A percentile compares a stretch with the other conserved stretches of the same genome.
Evolutionary conservation across 371 early-diverging fungal genomes (phyloP).

Genomic region (Mucor racemosus): DNA sequence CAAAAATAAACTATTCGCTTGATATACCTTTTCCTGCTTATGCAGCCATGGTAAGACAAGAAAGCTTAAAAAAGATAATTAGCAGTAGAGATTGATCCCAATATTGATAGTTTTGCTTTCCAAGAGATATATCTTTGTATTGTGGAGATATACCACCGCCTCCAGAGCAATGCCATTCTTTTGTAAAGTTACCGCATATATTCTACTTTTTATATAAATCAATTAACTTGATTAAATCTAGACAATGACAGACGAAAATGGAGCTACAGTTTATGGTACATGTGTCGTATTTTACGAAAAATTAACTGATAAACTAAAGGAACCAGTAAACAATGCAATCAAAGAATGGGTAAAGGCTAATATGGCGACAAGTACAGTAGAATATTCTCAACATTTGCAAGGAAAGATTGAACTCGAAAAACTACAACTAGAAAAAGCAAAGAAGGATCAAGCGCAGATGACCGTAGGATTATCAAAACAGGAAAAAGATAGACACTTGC

Average conservation of each 20-base stretch:
- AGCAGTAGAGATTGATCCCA: slow-evolving; percentile 8
- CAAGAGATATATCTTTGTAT: slow-evolving; percentile 65
- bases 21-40: slow-evolving; percentile 62
- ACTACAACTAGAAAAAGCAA: slow-evolving; percentile 23
- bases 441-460: slow-evolving; percentile 9
- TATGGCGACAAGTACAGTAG: slow-evolving; percentile 59
- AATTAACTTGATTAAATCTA: not conserved
- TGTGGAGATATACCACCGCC: slow-evolving; percentile 58
- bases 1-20: slow-evolving; percentile 35
- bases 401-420: slow-evolving; percentile 47
- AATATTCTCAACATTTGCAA: slow-evolving; percentile 58
- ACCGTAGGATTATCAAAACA: slow-evolving; percentile 11
- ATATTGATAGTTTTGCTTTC: slow-evolving; percentile 78
- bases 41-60: slow-evolving; percentile 64
- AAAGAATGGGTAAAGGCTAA: slow-evolving; percentile 57
- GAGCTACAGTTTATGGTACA: slow-evolving; percentile 71
- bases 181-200: slow-evolving; percentile 41
- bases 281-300: slow-evolving; percentile 73
- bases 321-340: slow-evolving; percentile 55
- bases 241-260: slow-evolving; percentile 76
- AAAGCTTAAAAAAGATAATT: not conserved
- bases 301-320: slow-evolving; percentile 39
- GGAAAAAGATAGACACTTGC: slow-evolving; percentile 30
- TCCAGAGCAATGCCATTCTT: slow-evolving; percentile 72
- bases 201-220: too few relatives aligned